phyloP scores from a whole-genome alignment of 495 filamentous ascomycete genomes.

The Astrothelium macrocarpum region DNA sequence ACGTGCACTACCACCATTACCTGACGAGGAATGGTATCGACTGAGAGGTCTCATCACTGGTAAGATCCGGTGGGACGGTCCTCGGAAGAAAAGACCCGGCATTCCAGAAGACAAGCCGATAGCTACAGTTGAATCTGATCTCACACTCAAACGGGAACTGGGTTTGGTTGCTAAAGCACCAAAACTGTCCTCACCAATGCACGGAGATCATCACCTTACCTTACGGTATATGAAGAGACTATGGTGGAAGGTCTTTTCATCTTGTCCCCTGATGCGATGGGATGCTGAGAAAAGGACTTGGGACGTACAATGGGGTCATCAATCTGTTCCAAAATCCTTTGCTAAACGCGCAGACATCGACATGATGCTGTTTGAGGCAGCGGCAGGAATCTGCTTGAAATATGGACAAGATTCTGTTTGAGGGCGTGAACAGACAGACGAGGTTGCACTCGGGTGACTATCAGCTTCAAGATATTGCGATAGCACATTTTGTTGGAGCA shows the following conservation, averaged over 20 bases:
- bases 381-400: no score
- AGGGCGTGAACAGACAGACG: neutral
- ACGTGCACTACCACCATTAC: conserved; percentile 62
- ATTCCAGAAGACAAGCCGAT: conserved; percentile 4
- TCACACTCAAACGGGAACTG: conserved; percentile 9
- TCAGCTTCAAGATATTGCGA: no score
- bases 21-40: conserved; percentile 51
- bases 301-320: conserved; percentile 23
- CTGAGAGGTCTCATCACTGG: conserved; percentile 53
- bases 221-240: conserved; percentile 37
- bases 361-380: neutral
- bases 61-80: conserved; percentile 32
- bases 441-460: no score
- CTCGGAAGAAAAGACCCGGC: conserved; percentile 28
- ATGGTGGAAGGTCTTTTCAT: conserved; percentile 37
- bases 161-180: neutral
- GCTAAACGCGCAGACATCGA: neutral
- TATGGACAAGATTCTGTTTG: no score
- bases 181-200: neutral
- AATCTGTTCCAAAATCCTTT: neutral
- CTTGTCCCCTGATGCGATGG: conserved; percentile 33
- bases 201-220: conserved; percentile 31
- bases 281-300: conserved; percentile 17
- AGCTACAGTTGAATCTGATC: neutral
- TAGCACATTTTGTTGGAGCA: no score